Evolutionary conservation across 78 protist species (phyloP).

Genomic region (Planoprotostelium fungivorum): DNA sequence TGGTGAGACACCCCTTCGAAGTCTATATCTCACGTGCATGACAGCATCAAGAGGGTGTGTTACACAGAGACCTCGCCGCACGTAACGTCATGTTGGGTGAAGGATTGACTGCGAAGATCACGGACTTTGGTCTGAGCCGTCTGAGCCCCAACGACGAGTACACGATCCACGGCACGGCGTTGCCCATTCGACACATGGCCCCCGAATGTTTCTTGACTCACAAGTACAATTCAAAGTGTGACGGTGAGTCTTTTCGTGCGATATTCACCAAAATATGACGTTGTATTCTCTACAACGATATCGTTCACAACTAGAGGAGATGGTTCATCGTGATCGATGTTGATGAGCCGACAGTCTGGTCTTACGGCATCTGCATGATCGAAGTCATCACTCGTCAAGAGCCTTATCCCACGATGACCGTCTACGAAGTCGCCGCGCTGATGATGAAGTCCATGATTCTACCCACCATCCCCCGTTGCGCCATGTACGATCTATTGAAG

Average conservation of each 20-base stretch:
- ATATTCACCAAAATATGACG: too few relatives aligned
- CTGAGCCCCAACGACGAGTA: background rate
- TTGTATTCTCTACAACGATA: too few relatives aligned
- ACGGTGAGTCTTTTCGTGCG: too few relatives aligned
- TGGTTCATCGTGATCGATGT: background rate
- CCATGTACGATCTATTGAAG: too few relatives aligned
- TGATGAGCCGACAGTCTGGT: background rate
- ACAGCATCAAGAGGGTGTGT: background rate
- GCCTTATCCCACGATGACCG: background rate
- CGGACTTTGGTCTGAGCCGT: background rate
- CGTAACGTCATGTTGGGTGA: background rate
- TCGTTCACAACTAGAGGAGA: too few relatives aligned
- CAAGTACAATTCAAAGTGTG: background rate
- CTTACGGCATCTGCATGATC: background rate
- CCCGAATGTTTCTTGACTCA: background rate
- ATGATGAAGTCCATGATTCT: too few relatives aligned
- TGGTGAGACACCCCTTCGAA: background rate
- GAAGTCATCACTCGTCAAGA: background rate
- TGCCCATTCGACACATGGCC: background rate
- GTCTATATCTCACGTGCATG: background rate
- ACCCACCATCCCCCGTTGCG: too few relatives aligned
- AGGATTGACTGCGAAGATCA: background rate
- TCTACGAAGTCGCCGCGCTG: background rate
- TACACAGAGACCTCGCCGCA: conserved; percentile 5
- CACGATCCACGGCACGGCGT: background rate